Base-by-base conservation (phyloP, 805 yeast genomes). In the Yarrowia hollandica region DNA sequence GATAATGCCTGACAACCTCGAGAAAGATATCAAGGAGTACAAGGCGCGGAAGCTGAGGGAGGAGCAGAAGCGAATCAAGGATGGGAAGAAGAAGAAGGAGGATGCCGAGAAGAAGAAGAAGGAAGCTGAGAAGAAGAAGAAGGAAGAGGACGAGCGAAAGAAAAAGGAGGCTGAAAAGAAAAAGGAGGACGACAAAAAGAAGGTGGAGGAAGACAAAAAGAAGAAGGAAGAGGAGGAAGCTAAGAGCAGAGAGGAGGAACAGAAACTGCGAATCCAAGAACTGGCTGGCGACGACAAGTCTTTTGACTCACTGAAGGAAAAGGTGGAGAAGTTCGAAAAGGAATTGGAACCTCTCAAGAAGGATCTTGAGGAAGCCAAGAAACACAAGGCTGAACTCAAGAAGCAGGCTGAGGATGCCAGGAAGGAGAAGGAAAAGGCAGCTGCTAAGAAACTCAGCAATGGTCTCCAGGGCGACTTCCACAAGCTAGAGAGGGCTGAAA, bases 81-180 rank as follows among this genome's bases (percentile, higher is more conserved):
- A 50, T 22, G 31, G 34, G 14, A 34, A 33, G 41, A 34, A 50
- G 15, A 23, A 52, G 44, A 19, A 26, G 44, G 58, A 52, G 44
- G 44, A 16, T 1, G 58, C 25, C 1, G 44, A 35, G 5, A 35
- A 52, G 28, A 34, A 37, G 33, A 33, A 50, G 34, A 4, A 25
- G 42, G 34, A 50, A 34, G 42, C 35, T 1, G 58, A 52, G 5
- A 25, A 35, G 58, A 35, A 52, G 19, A 35, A 52, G 58, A 52
- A 52, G 58, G 44, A 52, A 10, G 44, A 26, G 15, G 58, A 8
- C 1, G 26, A 52, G 19, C 25, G 35, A 34, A 52, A 52, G 44
- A 34, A 52, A 6, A 15, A 35, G 25, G 44, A 52, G 14, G 44
- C 14, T 10, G 44, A 52, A 9, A 52, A 52, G 33, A 16, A 16